Percentiles rank a stretch among this genome's conserved stretches.
phyloP scores from a whole-genome alignment of 306 rosid genomes.

The Urtica urens region DNA sequence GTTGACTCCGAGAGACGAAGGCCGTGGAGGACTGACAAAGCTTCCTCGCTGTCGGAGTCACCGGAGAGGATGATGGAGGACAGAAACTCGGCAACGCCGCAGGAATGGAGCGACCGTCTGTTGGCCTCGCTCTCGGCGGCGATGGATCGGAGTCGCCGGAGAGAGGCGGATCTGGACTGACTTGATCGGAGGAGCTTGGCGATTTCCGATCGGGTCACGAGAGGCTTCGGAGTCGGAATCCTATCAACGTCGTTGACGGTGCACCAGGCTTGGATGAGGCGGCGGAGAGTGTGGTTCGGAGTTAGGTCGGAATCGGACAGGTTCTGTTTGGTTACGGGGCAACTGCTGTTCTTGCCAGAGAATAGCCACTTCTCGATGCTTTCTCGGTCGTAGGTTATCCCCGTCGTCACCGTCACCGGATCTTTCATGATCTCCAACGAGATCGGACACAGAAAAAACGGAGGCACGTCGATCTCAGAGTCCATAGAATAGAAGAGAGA shows the following conservation, averaged over 20 bases:
- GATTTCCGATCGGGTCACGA: slow-evolving; percentile 37
- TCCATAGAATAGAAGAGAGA: slow-evolving; percentile 3
- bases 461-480: slow-evolving; percentile 63
- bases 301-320: slow-evolving; percentile 39
- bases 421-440: slow-evolving; percentile 81
- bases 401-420: slow-evolving; percentile 62
- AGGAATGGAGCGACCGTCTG: slow-evolving; percentile 39
- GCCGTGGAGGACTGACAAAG: slow-evolving; percentile 27
- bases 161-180: slow-evolving; percentile 21
- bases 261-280: slow-evolving; percentile 84
- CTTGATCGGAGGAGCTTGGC: slow-evolving; percentile 36
- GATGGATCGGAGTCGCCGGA: slow-evolving; percentile 36
- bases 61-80: slow-evolving; percentile 25
- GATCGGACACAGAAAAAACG: slow-evolving; percentile 64
- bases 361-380: slow-evolving; percentile 81
- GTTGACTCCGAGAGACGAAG: slow-evolving; percentile 37
- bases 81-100: slow-evolving; percentile 50
- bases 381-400: slow-evolving; percentile 73
- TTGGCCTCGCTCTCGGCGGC: slow-evolving; percentile 54
- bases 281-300: slow-evolving; percentile 85
- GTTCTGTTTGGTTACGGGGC: slow-evolving; percentile 62
- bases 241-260: slow-evolving; percentile 58
- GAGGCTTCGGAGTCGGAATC: slow-evolving; percentile 79
- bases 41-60: slow-evolving; percentile 1
- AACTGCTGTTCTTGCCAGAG: slow-evolving; percentile 26